A percentile compares a stretch with the other conserved stretches of the same genome.
These are phyloP conservation scores for Seminavis robusta DNA, from an alignment of 108 stramenopile genomes.

Conservation along the genomic window DNA sequence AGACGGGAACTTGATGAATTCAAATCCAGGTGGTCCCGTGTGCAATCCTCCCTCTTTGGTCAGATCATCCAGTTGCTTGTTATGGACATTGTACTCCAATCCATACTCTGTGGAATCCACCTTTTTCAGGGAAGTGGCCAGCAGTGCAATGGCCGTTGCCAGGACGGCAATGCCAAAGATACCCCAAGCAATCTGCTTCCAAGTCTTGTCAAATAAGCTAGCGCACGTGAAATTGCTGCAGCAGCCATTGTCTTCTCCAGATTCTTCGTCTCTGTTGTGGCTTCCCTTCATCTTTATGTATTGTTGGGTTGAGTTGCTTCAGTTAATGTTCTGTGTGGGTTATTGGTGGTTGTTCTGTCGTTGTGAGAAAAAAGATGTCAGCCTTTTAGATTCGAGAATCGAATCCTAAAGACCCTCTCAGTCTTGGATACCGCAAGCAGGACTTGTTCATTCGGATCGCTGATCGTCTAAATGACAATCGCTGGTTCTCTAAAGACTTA, in stretches of 20 bases:
- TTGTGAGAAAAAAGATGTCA: too few relatives aligned
- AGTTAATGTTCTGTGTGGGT: too few relatives aligned
- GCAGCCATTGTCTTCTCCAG: neutral
- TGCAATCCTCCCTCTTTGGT: conserved; percentile 22
- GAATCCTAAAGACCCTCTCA: too few relatives aligned
- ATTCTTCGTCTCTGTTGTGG: too few relatives aligned
- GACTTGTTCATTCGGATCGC: too few relatives aligned
- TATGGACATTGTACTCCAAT: conserved; percentile 28
- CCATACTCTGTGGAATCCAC: conserved; percentile 37
- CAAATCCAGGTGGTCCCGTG: conserved; percentile 28
- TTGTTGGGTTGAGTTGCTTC: too few relatives aligned
- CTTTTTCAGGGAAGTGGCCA: conserved; percentile 14
- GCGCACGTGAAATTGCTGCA: neutral
- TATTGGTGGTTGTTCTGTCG: too few relatives aligned
- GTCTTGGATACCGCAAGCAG: too few relatives aligned
- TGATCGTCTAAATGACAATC: too few relatives aligned
- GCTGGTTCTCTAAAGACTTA: too few relatives aligned
- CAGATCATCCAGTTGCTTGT: conserved; percentile 40
- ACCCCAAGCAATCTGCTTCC: conserved; percentile 3
- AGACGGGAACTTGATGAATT: conserved; percentile 56
- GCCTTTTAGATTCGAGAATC: too few relatives aligned
- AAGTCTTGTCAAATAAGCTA: neutral
- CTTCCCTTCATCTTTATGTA: too few relatives aligned
- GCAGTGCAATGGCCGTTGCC: neutral
- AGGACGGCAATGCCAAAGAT: conserved; percentile 1